These are phyloP conservation scores for Puccinia hordei DNA, from an alignment of 1,284 basidiomycete genomes.

Conservation along the genomic window DNA sequence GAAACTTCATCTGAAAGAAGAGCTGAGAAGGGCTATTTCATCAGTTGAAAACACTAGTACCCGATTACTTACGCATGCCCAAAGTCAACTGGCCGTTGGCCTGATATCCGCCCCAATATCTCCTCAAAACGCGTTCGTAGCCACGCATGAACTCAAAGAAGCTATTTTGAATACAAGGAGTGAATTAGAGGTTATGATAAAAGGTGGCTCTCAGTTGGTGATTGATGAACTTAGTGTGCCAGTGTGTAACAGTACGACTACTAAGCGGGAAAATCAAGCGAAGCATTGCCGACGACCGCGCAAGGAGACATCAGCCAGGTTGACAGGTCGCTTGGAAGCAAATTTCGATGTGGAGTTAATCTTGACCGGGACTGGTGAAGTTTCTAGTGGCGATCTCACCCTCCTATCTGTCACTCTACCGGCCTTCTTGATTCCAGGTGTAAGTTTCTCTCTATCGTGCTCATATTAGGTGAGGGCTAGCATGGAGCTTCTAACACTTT, in stretches of 20 bases:
- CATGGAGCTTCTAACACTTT: neutral
- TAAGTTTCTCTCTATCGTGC: neutral
- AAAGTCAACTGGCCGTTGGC: conserved; percentile 14
- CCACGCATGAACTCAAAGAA: conserved; percentile 15
- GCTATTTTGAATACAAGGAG: neutral
- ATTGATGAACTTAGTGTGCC: conserved; percentile 6
- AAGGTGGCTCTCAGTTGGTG: conserved; percentile 10
- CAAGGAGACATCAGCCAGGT: conserved; percentile 7
- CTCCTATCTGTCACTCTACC: conserved; percentile 2
- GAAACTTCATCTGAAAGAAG: neutral
- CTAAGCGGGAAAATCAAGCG: neutral
- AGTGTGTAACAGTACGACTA: neutral
- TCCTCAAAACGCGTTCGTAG: neutral
- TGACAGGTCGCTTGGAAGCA: conserved; percentile 34
- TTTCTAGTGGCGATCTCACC: conserved; percentile 4
- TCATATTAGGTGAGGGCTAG: neutral
- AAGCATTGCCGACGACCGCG: conserved; percentile 27
- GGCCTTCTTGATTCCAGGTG: conserved; percentile 17
- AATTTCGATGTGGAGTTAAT: conserved; percentile 22
- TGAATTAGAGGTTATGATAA: conserved; percentile 24
- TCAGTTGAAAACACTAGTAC: neutral
- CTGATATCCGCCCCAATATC: neutral
- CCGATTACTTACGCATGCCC: neutral
- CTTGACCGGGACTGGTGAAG: conserved; percentile 13
- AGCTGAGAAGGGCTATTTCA: neutral